Evolutionary conservation across 208 protist genomes (phyloP), one percentile per base, ranked within the genome.

Genomic region (Naegleria fowleri): DNA sequence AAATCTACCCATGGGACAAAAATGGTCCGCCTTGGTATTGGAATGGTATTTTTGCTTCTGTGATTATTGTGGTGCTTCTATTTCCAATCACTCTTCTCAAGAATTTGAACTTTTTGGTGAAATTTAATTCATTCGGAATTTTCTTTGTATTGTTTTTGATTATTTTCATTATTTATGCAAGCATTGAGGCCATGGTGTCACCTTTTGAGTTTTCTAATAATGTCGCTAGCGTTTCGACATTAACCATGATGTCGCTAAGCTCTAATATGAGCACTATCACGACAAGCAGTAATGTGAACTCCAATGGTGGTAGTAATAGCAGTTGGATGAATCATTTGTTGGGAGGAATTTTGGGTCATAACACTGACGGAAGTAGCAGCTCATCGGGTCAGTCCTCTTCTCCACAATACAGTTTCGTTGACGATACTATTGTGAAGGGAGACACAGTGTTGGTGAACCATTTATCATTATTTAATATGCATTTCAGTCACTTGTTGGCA

Each of bases 101-200:
- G 41, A 33, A 58, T 58, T 88, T 88, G n/a, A 88, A 25, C 5
- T n/a, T 88, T 6, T 58, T 88, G 11, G 43, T 19, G 7, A 88
- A 88, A 58, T 58, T 88, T 38, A 88, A 88, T 38, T 88, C 85
- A 58, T 88, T 88, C n/a, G 85, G 85, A 29, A 39, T 88, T n/a
- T 88, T 88, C 33, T 88, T 88, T 39, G 85, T 88, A 0, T 38
- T 88, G 22, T 51, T 51, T 38, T 58, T 58, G 22, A 19, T 88
- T 7, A 7, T 58, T 5, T 88, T 88, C 55, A 88, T 88, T 88
- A 38, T 88, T n/a, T 88, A 88, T 88, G 19, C 85, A 33, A 39
- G 41, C 15, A 88, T 33, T 51, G 25, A 58, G 38, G 41, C 13
- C 16, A 38, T 88, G 22, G n/a, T 58, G 51, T 11, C 33, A 43